Evolutionary conservation across 306 rosid genomes (phyloP).

Genomic region (Dalbergia cultrata): DNA sequence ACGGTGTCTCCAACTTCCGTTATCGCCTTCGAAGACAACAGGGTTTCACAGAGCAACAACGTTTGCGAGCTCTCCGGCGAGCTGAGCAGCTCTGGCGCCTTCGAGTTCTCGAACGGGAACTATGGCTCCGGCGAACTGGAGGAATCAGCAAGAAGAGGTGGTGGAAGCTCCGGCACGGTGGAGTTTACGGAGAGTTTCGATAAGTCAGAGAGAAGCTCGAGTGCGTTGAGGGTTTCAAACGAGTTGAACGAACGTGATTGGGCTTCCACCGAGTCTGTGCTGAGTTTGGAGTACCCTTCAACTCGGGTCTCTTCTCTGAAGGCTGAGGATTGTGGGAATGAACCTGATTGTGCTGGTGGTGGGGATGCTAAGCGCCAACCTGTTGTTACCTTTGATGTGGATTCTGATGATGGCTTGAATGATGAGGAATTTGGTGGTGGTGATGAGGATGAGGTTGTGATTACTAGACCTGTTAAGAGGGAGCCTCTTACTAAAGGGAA

Average conservation of each 20-base stretch:
- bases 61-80: conserved; percentile 75
- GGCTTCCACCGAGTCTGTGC: conserved; percentile 76
- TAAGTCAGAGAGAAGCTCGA: conserved; percentile 62
- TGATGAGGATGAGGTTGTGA: conserved; percentile 60
- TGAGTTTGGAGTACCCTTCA: conserved; percentile 94
- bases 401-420: conserved; percentile 69
- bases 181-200: conserved; percentile 59
- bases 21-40: conserved; percentile 73
- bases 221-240: conserved; percentile 64
- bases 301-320: conserved; percentile 85
- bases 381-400: conserved; percentile 71
- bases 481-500: conserved; percentile 80
- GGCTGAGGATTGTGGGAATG: conserved; percentile 61
- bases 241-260: conserved; percentile 80
- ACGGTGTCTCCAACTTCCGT: conserved; percentile 86
- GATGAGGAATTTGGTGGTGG: conserved; percentile 68
- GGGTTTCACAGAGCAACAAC: conserved; percentile 59
- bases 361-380: conserved; percentile 56
- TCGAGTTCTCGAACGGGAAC: conserved; percentile 75
- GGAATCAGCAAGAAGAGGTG: conserved; percentile 38
- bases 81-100: conserved; percentile 86
- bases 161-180: conserved; percentile 58
- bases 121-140: conserved; percentile 69
- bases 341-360: conserved; percentile 42
- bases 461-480: conserved; percentile 55